phyloP scores from a whole-genome alignment of 257 asterid genomes.

The Ballota nigra region DNA sequence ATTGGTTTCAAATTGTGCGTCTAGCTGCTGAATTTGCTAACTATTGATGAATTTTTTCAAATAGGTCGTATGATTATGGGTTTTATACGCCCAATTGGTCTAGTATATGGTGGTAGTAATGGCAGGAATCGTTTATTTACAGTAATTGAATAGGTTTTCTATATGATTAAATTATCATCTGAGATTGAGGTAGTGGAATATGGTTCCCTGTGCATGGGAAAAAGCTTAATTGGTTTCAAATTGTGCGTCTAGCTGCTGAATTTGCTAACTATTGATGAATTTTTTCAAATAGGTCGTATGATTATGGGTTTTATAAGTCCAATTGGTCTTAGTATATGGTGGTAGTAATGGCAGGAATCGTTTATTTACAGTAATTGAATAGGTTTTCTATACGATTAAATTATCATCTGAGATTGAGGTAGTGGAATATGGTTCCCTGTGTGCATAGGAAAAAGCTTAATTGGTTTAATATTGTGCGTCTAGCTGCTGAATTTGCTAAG shows the following conservation, averaged over 20 bases:
- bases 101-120: no score
- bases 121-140: no score
- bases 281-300: background rate
- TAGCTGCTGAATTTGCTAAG: background rate
- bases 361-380: background rate
- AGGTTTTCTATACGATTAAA: no score
- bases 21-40: no score
- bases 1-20: no score
- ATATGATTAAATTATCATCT: constrained; percentile 12
- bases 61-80: no score
- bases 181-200: background rate
- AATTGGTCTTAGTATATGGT: background rate
- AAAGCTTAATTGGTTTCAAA: background rate
- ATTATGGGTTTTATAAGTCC: background rate
- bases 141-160: no score
- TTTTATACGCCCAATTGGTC: no score
- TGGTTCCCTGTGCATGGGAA: background rate
- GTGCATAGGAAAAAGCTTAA: no score
- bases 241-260: background rate
- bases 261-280: background rate
- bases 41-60: no score
- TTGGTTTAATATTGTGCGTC: background rate
- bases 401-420: no score
- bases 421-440: no score
- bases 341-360: background rate